Evolutionary conservation across 441 rosid species (phyloP).

Genomic region (Syzygium syzygioides): DNA sequence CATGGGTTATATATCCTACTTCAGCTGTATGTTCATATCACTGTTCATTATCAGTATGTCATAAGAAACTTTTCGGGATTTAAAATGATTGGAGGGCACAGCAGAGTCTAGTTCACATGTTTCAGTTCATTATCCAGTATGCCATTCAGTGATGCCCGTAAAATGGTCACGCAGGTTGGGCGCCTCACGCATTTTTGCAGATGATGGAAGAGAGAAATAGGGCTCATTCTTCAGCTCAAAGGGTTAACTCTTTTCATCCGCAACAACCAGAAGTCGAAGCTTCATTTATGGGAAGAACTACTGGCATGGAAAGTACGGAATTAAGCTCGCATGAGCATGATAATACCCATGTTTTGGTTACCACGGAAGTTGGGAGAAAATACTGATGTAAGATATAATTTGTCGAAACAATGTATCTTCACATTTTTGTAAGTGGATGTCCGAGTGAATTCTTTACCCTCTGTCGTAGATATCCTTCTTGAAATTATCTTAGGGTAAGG

Average conservation of each 20-base stretch:
- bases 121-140: neutral
- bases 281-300: neutral
- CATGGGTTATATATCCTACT: neutral
- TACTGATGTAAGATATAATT: neutral
- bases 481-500: neutral
- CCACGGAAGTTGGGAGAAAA: neutral
- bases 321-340: neutral
- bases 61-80: neutral
- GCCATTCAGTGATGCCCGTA: neutral
- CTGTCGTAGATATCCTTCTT: neutral
- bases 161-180: slow-evolving; percentile 9
- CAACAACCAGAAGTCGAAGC: neutral
- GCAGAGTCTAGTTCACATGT: neutral
- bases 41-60: neutral
- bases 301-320: neutral
- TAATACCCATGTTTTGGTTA: neutral
- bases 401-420: neutral
- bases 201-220: slow-evolving; percentile 1
- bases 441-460: neutral
- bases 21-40: neutral
- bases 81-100: neutral
- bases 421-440: neutral
- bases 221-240: neutral
- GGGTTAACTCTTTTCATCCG: neutral
- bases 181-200: slow-evolving; percentile 8